Evolutionary conservation across 768 basidiomycete genomes (phyloP).

Genomic region (Steccherinum ochraceum): DNA sequence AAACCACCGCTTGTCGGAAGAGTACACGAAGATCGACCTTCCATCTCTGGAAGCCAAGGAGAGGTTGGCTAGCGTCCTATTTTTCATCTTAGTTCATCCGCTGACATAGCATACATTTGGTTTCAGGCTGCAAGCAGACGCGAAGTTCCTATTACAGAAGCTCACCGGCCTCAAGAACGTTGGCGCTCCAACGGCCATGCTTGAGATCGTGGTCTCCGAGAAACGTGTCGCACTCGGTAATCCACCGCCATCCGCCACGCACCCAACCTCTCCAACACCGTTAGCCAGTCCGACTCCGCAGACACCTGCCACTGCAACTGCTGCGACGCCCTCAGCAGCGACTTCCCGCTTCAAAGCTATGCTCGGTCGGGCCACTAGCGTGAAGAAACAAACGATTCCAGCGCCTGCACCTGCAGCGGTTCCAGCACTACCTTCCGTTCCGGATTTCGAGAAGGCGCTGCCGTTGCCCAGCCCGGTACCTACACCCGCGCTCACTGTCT

Average conservation of each 20-base stretch:
- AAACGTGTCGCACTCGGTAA: slow-evolving; percentile 32
- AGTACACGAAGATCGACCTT: slow-evolving; percentile 77
- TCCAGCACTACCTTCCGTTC: slow-evolving; percentile 9
- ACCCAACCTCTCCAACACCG: neutral
- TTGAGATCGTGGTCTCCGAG: slow-evolving; percentile 82
- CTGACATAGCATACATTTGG: neutral
- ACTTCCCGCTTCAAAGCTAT: slow-evolving; percentile 19
- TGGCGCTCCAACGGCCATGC: slow-evolving; percentile 61
- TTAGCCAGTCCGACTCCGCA: slow-evolving; percentile 1
- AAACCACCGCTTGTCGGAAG: slow-evolving; percentile 84
- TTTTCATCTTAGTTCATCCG: neutral
- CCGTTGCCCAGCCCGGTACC: slow-evolving; percentile 12
- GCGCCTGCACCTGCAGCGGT: slow-evolving; percentile 4
- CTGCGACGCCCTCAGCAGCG: slow-evolving; percentile 6
- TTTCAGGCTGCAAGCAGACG: slow-evolving; percentile 73
- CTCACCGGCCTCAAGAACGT: slow-evolving; percentile 72
- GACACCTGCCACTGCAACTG: neutral
- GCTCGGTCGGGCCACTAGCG: slow-evolving; percentile 16
- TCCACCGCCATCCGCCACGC: neutral
- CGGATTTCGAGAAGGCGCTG: slow-evolving; percentile 19
- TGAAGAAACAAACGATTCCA: slow-evolving; percentile 12
- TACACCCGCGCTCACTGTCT: slow-evolving; percentile 2
- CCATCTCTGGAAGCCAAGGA: slow-evolving; percentile 80
- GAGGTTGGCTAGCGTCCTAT: slow-evolving; percentile 43
- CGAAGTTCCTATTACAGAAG: slow-evolving; percentile 68